Percentiles rank a stretch among this genome's conserved stretches.
Conservation (phyloP, 331 rosid genomes). For the Phaseolus coccineus region DNA sequence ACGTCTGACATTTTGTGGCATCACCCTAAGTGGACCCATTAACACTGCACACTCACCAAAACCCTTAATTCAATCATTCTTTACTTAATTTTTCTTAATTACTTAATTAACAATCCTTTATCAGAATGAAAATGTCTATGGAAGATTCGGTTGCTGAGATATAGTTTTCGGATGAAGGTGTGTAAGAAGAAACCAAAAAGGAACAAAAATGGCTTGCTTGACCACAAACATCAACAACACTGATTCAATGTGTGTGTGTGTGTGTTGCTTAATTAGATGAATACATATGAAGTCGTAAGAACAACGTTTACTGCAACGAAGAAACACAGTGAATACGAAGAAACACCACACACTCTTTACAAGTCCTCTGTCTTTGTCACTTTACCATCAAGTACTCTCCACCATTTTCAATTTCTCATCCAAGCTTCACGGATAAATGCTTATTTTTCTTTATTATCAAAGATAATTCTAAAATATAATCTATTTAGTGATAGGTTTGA, state of each 20-base stretch:
- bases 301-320: slow-evolving; percentile 33
- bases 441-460: neutral
- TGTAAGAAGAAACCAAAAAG: slow-evolving; percentile 18
- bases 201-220: slow-evolving; percentile 18
- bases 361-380: slow-evolving; percentile 42
- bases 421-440: neutral
- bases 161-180: slow-evolving; percentile 41
- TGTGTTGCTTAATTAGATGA: slow-evolving; percentile 26
- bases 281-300: slow-evolving; percentile 34
- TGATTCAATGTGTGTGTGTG: neutral
- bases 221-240: slow-evolving; percentile 38
- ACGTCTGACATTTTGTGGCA: neutral
- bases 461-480: neutral
- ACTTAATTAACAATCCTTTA: slow-evolving; percentile 2
- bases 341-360: slow-evolving; percentile 16
- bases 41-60: slow-evolving; percentile 8
- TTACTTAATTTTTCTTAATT: neutral
- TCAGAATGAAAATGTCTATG: neutral
- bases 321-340: slow-evolving; percentile 41
- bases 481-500: neutral
- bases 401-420: slow-evolving; percentile 21
- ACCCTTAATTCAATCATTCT: slow-evolving; percentile 1
- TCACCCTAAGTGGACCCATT: neutral
- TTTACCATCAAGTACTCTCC: slow-evolving; percentile 34
- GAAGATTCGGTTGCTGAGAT: slow-evolving; percentile 49